Evolutionary conservation across 176 grass and related monocot genomes (phyloP), one percentile per base, ranked within the genome.

Genomic region (Avena eriantha): DNA sequence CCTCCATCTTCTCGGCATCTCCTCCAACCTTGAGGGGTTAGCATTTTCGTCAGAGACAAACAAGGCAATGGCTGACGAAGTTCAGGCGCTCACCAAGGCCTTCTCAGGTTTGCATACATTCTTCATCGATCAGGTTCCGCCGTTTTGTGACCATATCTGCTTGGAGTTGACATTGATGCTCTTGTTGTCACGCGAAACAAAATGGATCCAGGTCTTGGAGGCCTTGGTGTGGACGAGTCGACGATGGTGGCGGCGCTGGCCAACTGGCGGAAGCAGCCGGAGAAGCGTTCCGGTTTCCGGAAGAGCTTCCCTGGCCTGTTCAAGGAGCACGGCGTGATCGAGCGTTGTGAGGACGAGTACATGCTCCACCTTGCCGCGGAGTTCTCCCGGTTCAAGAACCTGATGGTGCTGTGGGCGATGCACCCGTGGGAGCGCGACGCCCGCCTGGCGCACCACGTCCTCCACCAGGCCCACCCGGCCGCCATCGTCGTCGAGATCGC

Each of bases 401-500:
- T 98, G 19, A 84, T 87, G 81, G 94, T 98, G 88, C 70, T 91
- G 50, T 98, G 94, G 97, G 92, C 92, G 29, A 98, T 90, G 97
- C 97, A 96, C 90, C 97, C 92, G 34, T 95, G 94, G 87, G 97
- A 98, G 85, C 93, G 94, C 71, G 97, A 98, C 82, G 97, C 97
- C 0, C 84, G 82, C 8, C 92, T 95, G 50, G 88, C 87, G 17
- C 92, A 96, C 90, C 79, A 94, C 45, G 97, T 91, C 41, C 88
- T 94, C 48, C 93, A 94, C 90, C 87, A 93, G 83, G 82, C 56
- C 2, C 92, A 96, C 82, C 97, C 97, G 0, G 26, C 90, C 16
- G 81, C 64, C 77, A 77, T 93, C 82, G 51, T 93, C 23, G 87
- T 98, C 1, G 97, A 98, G 87, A 88, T 98, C 43, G 90, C 97